Percentiles rank a stretch among this genome's conserved stretches.
phyloP scores from a whole-genome alignment of 2,329 filamentous ascomycete species.

The Aspergillus eucalypticola region DNA sequence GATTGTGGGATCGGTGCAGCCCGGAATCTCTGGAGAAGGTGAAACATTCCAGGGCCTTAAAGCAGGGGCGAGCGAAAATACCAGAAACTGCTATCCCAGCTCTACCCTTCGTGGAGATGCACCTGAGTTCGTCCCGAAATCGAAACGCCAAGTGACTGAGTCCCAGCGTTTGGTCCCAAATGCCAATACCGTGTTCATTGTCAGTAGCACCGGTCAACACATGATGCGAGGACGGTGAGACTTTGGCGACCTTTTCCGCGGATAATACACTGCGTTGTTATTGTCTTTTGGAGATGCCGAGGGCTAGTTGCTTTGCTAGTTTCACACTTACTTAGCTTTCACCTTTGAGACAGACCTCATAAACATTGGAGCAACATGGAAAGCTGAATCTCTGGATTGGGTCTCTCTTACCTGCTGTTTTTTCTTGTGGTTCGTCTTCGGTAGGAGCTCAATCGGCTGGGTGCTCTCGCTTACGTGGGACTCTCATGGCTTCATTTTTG shows the following conservation, averaged over 20 bases:
- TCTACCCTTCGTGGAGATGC: constrained; percentile 24
- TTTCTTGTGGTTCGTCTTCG: neutral
- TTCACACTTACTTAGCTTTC: neutral
- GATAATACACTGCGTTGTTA: neutral
- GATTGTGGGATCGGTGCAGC: neutral
- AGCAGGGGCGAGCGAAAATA: neutral
- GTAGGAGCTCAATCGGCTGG: neutral
- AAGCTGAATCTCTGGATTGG: neutral
- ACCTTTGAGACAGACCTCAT: neutral
- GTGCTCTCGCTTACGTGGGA: neutral
- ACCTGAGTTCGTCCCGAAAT: constrained; percentile 23
- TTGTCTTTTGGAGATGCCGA: neutral
- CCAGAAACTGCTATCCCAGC: neutral
- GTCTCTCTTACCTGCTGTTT: neutral
- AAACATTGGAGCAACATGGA: neutral
- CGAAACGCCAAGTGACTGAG: neutral
- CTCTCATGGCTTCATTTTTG: neutral
- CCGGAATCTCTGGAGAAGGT: neutral
- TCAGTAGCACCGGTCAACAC: neutral
- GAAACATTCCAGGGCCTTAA: neutral
- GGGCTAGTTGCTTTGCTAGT: neutral
- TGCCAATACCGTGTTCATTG: neutral
- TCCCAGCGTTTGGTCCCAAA: too few species aligned
- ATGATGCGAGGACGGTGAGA: neutral
- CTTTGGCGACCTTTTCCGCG: neutral